Evolutionary conservation across 2,329 filamentous ascomycete species (phyloP).

Genomic region (Trichophyton schoenleinii): DNA sequence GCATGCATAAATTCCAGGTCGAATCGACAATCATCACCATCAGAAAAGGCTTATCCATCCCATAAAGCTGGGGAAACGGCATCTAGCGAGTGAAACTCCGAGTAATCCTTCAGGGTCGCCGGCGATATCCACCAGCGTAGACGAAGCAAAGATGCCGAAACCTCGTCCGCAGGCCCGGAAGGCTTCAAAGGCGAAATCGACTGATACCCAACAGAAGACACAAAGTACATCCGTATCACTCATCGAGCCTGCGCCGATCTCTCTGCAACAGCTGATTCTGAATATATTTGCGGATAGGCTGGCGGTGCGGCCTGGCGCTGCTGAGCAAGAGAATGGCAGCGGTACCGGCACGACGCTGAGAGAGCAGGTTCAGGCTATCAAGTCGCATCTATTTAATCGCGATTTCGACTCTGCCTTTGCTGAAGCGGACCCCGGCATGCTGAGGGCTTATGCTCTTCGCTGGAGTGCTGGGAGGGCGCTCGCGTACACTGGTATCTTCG

Average conservation of each 20-base stretch:
- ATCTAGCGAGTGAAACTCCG: neutral
- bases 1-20: too few species aligned
- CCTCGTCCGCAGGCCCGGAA: neutral
- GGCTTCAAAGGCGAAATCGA: neutral
- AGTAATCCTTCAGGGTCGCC: too few species aligned
- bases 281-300: constrained; percentile 61
- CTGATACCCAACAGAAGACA: neutral
- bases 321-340: constrained; percentile 15
- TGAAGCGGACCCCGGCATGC: constrained; percentile 48
- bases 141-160: neutral
- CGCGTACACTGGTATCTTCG: constrained; percentile 58
- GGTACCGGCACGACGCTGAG: constrained; percentile 35
- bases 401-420: constrained; percentile 71
- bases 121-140: too few species aligned
- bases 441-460: constrained; percentile 73
- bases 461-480: constrained; percentile 84
- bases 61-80: neutral
- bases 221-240: neutral
- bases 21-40: too few species aligned
- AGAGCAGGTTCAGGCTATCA: constrained; percentile 62
- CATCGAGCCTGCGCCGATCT: constrained; percentile 23
- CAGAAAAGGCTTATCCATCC: neutral
- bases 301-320: constrained; percentile 26
- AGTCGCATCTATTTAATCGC: constrained; percentile 70
- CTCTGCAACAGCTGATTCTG: constrained; percentile 57